phyloP scores from a whole-genome alignment of 2,329 filamentous ascomycete species.

The Epichloe gansuensis region DNA sequence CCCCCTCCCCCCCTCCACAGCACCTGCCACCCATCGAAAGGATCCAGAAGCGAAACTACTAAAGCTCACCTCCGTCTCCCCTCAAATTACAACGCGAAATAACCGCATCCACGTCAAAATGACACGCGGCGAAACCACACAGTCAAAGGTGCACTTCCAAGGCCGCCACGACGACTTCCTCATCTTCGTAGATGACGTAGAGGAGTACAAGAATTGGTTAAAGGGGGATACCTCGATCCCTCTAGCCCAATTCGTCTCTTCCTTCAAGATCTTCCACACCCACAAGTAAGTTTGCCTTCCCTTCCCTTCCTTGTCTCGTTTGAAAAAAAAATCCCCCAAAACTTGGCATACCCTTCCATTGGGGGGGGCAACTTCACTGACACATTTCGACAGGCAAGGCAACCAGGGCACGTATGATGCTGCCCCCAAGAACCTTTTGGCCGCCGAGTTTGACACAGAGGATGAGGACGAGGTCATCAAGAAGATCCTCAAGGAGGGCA shows the following conservation, averaged over 20 bases:
- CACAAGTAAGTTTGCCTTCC: slow-evolving; percentile 57
- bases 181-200: slow-evolving; percentile 44
- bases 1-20: not conserved
- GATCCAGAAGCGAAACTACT: not conserved
- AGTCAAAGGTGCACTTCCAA: slow-evolving; percentile 78
- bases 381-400: slow-evolving; percentile 51
- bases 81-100: not conserved
- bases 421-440: slow-evolving; percentile 61
- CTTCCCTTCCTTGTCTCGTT: not conserved
- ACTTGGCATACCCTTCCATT: not conserved
- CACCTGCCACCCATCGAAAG: too few species aligned
- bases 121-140: slow-evolving; percentile 56
- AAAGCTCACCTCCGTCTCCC: not conserved
- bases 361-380: not conserved
- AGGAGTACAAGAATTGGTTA: slow-evolving; percentile 65
- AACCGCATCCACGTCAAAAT: slow-evolving; percentile 30
- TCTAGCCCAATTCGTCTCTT: slow-evolving; percentile 70
- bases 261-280: slow-evolving; percentile 82
- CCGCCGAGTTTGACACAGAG: slow-evolving; percentile 76
- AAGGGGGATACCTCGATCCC: slow-evolving; percentile 63
- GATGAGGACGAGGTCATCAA: slow-evolving; percentile 70
- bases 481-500: slow-evolving; percentile 67
- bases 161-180: slow-evolving; percentile 49
- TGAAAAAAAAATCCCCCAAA: not conserved
- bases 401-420: slow-evolving; percentile 65